Conservation (phyloP, 495 filamentous ascomycete species). For the Daldinia vernicosa region DNA sequence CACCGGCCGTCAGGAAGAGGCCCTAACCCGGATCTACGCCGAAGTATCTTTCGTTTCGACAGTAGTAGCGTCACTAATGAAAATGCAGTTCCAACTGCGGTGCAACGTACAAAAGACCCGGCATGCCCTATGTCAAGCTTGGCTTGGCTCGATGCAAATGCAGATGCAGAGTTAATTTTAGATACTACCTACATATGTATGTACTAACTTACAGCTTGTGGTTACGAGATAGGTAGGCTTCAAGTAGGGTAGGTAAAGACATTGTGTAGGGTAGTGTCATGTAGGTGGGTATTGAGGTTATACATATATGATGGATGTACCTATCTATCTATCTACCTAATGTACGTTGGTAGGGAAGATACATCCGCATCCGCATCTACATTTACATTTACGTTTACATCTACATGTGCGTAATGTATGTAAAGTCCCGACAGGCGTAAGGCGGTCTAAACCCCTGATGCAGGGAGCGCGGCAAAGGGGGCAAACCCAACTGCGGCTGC, state of each 20-base stretch:
- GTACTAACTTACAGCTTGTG: neutral
- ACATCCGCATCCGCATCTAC: neutral
- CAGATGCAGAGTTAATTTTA: neutral
- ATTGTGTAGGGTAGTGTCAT: neutral
- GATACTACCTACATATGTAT: neutral
- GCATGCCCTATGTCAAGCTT: neutral
- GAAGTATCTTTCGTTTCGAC: neutral
- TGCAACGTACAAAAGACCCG: slow-evolving; percentile 2
- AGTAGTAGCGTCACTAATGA: neutral
- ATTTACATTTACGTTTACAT: neutral
- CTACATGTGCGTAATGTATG: neutral
- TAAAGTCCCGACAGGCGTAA: neutral
- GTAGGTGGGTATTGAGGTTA: neutral
- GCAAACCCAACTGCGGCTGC: slow-evolving; percentile 5
- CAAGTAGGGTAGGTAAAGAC: neutral
- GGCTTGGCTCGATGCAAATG: neutral
- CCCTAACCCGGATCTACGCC: neutral
- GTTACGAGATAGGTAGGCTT: neutral
- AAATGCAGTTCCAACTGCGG: neutral
- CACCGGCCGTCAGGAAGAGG: neutral
- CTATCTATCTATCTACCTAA: too few relatives aligned
- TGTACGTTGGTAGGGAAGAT: neutral
- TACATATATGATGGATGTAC: neutral
- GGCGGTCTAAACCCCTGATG: slow-evolving; percentile 21
- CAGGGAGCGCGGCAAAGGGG: slow-evolving; percentile 20